Evolutionary conservation across 73 alveolate genomes (phyloP).

Genomic region (Stentor roeselii): DNA sequence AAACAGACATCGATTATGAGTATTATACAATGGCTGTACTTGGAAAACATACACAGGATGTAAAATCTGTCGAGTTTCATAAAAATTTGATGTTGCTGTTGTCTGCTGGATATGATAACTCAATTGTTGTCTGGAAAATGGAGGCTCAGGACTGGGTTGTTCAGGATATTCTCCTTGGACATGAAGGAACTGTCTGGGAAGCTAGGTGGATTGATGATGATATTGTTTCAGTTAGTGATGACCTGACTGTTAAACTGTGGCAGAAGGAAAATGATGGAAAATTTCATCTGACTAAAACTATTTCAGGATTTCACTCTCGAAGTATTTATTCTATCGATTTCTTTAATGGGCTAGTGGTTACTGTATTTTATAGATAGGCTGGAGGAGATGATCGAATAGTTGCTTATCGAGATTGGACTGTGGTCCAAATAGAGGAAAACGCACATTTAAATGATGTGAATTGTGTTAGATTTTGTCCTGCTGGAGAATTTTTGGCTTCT

Average conservation of each 20-base stretch:
- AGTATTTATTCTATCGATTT: slow-evolving; percentile 81
- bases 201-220: slow-evolving; percentile 22
- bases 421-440: slow-evolving; percentile 33
- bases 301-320: slow-evolving; percentile 71
- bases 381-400: slow-evolving; percentile 80
- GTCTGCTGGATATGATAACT: slow-evolving; percentile 85
- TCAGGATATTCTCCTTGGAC: slow-evolving; percentile 64
- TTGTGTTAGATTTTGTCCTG: slow-evolving; percentile 63
- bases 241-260: slow-evolving; percentile 69
- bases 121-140: slow-evolving; percentile 78
- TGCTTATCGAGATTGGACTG: slow-evolving; percentile 55
- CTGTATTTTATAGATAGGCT: slow-evolving; percentile 34
- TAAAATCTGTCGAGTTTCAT: slow-evolving; percentile 87
- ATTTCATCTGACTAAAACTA: slow-evolving; percentile 39
- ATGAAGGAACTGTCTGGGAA: slow-evolving; percentile 93
- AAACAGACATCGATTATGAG: slow-evolving; percentile 65
- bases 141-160: slow-evolving; percentile 82
- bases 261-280: slow-evolving; percentile 50
- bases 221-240: slow-evolving; percentile 64
- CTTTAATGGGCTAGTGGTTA: slow-evolving; percentile 54
- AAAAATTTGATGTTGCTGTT: slow-evolving; percentile 59
- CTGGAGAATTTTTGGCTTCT: slow-evolving; percentile 44
- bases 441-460: slow-evolving; percentile 83
- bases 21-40: slow-evolving; percentile 81
- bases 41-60: slow-evolving; percentile 91